phyloP scores from a whole-genome alignment of 805 yeast genomes.

The Jamesozyma gamospora region DNA sequence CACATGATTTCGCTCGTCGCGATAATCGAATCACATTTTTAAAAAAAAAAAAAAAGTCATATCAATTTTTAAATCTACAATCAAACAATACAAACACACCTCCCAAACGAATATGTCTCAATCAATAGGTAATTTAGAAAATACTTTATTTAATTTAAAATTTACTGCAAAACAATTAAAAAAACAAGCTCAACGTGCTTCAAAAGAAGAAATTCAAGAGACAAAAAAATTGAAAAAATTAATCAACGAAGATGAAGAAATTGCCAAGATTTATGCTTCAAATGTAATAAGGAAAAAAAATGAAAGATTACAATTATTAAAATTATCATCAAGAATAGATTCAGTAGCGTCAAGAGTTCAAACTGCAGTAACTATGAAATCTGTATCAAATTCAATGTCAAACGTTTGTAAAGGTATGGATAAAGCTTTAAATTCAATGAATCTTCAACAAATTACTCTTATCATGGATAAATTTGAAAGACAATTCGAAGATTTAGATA shows the following conservation, averaged over 20 bases:
- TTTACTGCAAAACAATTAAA: conserved; percentile 91
- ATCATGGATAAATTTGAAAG: conserved; percentile 96
- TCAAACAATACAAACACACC: too few species aligned
- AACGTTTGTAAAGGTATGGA: conserved; percentile 94
- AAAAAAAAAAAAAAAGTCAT: too few species aligned
- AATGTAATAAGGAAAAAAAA: conserved; percentile 88
- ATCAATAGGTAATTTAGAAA: conserved; percentile 23
- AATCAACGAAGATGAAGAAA: conserved; percentile 47
- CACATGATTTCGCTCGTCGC: too few species aligned
- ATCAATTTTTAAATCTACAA: too few species aligned
- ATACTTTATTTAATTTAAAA: conserved; percentile 32
- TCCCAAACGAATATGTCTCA: conserved; percentile 28
- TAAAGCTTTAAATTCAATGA: conserved; percentile 90
- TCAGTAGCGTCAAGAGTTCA: conserved; percentile 94
- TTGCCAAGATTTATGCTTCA: conserved; percentile 89
- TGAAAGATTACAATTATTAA: conserved; percentile 71
- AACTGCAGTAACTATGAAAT: conserved; percentile 96
- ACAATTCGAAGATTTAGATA: conserved; percentile 93
- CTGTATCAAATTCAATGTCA: conserved; percentile 89
- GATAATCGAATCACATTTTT: too few species aligned
- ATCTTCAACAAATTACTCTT: conserved; percentile 79
- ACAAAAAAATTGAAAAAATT: conserved; percentile 77
- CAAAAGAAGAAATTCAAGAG: conserved; percentile 81
- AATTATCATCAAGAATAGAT: conserved; percentile 83
- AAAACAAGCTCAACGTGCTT: conserved; percentile 82